Base-by-base conservation (phyloP, 2,329 filamentous ascomycete genomes). In the Paecilomyces fulvus region DNA sequence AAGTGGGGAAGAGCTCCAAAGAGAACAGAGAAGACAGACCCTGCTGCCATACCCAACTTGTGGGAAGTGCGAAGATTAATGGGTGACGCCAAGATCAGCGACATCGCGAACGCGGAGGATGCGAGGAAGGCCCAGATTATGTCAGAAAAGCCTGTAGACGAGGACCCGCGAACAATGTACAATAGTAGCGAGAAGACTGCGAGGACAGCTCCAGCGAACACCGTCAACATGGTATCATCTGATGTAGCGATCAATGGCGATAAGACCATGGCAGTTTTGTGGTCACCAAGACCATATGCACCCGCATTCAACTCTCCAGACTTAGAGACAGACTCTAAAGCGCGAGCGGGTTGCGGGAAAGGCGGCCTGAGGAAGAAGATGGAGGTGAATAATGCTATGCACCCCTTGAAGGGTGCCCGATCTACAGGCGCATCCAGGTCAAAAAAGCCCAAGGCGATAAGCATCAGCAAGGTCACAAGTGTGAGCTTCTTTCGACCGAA, bases 321-420 rank as follows among this genome's bases (percentile, higher is more conserved):
- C 23, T 59, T 54, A 17, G 56, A 57, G n/a, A 37, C 46, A 52
- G 37, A 43, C 9, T 53, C 72, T 70, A 55, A 30, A 20, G 14
- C 52, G 21, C 56, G 52, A 55, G 46, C 51, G 37, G 55, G 33
- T 20, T 54, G 43, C 8, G 63, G 58, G 33, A 81, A 74, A 30
- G 79, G 77, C 14, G 77, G 77, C n/a, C 77, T 77, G n/a, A 80
- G 61, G 9, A 76, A 64, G 33, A 80, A 70, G 4, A 80, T 64
- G 0, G 79, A 79, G 12, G 70, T 58, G 33, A 73, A 59, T 54
- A 83, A 65, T 20, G 77, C 74, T 25, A 76, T 49, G 58, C 82
- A 80, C 28, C 80, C 80, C 37, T 76, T 58, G 10, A 77, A 28
- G 1, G 76, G 70, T 30, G 71, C 72, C 21, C 71, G 65, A 55